phyloP scores from a whole-genome alignment of 2,329 filamentous ascomycete genomes.

The Trichoderma koningiopsis region DNA sequence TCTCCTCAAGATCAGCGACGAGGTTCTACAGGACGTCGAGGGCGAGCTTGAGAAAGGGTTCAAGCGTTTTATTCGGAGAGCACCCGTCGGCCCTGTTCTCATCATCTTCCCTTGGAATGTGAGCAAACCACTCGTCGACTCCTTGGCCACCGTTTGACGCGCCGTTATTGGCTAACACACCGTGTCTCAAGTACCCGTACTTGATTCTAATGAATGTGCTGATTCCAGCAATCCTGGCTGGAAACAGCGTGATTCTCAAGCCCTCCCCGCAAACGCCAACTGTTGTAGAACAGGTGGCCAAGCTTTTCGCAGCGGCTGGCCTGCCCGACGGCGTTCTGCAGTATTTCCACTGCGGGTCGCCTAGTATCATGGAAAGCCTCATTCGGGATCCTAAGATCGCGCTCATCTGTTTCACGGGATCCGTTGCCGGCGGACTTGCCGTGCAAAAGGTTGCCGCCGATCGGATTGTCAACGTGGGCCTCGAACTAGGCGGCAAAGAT shows the following conservation, averaged over 20 bases:
- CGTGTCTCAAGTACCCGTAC: constrained; percentile 75
- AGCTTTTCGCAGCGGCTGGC: constrained; percentile 77
- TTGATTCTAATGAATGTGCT: constrained; percentile 90
- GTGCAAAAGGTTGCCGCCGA: constrained; percentile 84
- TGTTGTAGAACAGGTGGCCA: constrained; percentile 78
- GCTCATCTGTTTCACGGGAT: constrained; percentile 90
- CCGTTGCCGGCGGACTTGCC: constrained; percentile 81
- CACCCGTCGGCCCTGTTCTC: constrained; percentile 83
- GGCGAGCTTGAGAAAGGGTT: constrained; percentile 87
- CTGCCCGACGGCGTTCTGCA: constrained; percentile 83
- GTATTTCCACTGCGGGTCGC: constrained; percentile 87
- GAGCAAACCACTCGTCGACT: constrained; percentile 43
- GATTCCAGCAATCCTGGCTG: constrained; percentile 85
- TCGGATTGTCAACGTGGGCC: constrained; percentile 79
- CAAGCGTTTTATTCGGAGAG: constrained; percentile 85
- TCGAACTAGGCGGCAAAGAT: constrained; percentile 94
- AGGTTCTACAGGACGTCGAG: constrained; percentile 75
- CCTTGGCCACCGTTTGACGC: constrained; percentile 7
- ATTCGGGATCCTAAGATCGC: constrained; percentile 76
- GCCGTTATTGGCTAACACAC: constrained; percentile 15
- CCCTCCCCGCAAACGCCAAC: constrained; percentile 94
- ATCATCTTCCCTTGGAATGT: constrained; percentile 97
- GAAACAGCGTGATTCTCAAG: constrained; percentile 91
- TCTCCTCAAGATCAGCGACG: constrained; percentile 78
- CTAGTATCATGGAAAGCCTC: constrained; percentile 73